Conservation (phyloP, 2,329 filamentous ascomycete species). For the Xylariaceae sp. region DNA sequence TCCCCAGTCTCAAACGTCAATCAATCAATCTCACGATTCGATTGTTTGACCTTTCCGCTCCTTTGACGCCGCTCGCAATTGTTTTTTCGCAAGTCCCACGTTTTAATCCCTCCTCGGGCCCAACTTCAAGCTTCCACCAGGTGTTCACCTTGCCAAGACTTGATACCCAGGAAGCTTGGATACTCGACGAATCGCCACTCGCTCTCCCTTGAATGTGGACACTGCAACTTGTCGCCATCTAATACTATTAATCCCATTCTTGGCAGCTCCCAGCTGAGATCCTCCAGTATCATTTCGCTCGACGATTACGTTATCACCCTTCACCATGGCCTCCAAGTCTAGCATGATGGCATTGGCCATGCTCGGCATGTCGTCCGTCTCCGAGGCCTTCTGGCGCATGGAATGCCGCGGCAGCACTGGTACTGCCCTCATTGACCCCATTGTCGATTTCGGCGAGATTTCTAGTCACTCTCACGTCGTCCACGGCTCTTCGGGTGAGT, state of each 20-base stretch:
- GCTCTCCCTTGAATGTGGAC: conserved; percentile 2
- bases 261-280: not conserved
- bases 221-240: not conserved
- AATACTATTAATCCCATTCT: not conserved
- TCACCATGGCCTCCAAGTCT: conserved; percentile 23
- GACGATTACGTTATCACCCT: not conserved
- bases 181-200: conserved; percentile 11
- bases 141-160: conserved; percentile 17
- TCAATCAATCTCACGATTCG: conserved; percentile 12
- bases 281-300: not conserved
- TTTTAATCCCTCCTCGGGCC: conserved; percentile 7
- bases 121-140: conserved; percentile 19
- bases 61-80: conserved; percentile 31
- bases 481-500: conserved; percentile 69
- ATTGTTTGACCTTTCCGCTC: conserved; percentile 26
- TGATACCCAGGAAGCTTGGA: conserved; percentile 17
- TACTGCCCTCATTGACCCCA: conserved; percentile 69
- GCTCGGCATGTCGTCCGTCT: conserved; percentile 34
- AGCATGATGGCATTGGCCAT: conserved; percentile 26
- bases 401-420: conserved; percentile 69
- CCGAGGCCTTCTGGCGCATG: conserved; percentile 81
- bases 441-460: conserved; percentile 57
- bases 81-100: conserved; percentile 15
- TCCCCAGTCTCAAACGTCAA: conserved; percentile 18
- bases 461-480: conserved; percentile 68